Base-by-base conservation (phyloP, 139 green algal species). In the Coelastrella sp. region DNA sequence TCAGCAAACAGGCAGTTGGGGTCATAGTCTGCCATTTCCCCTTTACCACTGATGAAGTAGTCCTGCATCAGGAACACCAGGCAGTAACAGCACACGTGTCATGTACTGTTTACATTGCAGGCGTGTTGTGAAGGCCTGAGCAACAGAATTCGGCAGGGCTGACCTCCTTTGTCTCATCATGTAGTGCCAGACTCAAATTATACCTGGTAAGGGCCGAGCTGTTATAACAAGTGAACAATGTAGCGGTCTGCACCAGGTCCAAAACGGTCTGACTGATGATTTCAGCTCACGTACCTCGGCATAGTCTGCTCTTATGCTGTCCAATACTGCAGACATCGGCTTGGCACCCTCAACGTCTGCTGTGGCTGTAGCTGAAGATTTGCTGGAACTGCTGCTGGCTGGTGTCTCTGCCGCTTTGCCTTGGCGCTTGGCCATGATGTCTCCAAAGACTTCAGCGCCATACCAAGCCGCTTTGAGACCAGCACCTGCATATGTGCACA, bases 1-100 rank as follows among this genome's bases (percentile, higher is more conserved):
- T 97, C 96, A 5, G 94, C 94, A 88, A 98, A 98, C 19, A 93
- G 83, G 93, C 96, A 98, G 20, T 97, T 79, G 0, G 80, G 61
- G 4, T 92, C 94, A 79, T 96, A 96, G 22, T 92, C 82, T 16
- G 81, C 89, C 82, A 92, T 92, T 14, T 82, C 88, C 4, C 79
- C 88, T 56, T 88, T 54, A 10, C 95, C 95, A 56, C 83, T 94
- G 2, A 98, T 91, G 86, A 98, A 98, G 82, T 98, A 98, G 23
- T 94, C 91, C 3, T 75, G 13, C 61, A 68, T 68, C 32, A 47
- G 32, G 32, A 47, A 47, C 32, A 47, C 32, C 32, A 47, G 32
- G 32, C 32, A 47, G 32, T 47, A 47, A 47, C 32, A 47, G 32
- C 32, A 47, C 1, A 47, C 32, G 32, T 47, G 32, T 47, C 32